Conservation (phyloP, 371 early-diverging fungal species). For the Fennellomyces sp. region DNA sequence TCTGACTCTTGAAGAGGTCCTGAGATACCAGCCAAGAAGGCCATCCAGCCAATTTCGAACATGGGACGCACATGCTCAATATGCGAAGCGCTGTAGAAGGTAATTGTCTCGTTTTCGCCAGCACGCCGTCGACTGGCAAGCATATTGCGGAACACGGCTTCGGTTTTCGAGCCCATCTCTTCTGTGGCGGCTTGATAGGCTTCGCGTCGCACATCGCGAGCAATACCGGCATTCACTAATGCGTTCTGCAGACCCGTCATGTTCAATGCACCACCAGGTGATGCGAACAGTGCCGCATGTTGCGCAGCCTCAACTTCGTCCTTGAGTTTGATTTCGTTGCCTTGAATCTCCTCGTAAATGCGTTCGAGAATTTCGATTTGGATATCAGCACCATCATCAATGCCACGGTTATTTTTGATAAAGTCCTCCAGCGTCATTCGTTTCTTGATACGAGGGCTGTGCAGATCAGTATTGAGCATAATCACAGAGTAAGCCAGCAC, state of each 20-base stretch:
- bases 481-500: conserved; percentile 94
- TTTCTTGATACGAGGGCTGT: conserved; percentile 89
- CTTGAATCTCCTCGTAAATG: conserved; percentile 83
- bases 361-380: conserved; percentile 65
- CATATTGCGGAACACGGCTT: conserved; percentile 58
- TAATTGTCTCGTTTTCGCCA: conserved; percentile 49
- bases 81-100: conserved; percentile 74
- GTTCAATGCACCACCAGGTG: conserved; percentile 30
- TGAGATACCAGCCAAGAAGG: conserved; percentile 83
- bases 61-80: conserved; percentile 89
- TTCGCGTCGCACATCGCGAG: conserved; percentile 52
- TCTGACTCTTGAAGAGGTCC: conserved; percentile 85
- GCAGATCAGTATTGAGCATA: conserved; percentile 96
- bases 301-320: conserved; percentile 73
- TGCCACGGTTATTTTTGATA: conserved; percentile 93
- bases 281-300: conserved; percentile 30
- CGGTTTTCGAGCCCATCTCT: conserved; percentile 63
- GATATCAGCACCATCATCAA: conserved; percentile 85
- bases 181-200: conserved; percentile 56
- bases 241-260: conserved; percentile 53
- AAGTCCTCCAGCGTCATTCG: conserved; percentile 95
- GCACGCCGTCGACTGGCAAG: conserved; percentile 47
- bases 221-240: conserved; percentile 48
- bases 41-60: conserved; percentile 94
- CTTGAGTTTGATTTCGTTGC: conserved; percentile 91